A percentile compares a stretch with the other conserved stretches of the same genome.
Conservation (phyloP, 2,329 filamentous ascomycete species). For the Neofusicoccum laricinum region DNA sequence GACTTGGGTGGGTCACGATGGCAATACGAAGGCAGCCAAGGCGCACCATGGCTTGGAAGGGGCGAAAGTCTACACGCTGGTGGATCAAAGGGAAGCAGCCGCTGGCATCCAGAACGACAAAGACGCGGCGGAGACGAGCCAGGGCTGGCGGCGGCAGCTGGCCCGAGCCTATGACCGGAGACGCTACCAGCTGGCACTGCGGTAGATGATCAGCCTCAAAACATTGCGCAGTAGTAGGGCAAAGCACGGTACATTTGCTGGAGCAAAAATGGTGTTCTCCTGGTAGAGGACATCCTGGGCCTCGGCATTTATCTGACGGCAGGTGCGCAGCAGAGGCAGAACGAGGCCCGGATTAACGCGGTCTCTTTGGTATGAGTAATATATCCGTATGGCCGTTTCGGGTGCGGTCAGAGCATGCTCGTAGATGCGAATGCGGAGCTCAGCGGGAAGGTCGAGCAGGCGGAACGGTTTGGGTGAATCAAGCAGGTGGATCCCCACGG, state of each 20-base stretch:
- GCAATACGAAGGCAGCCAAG: neutral
- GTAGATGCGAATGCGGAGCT: conserved; percentile 45
- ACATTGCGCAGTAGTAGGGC: no score
- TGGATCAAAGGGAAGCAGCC: neutral
- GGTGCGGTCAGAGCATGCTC: conserved; percentile 35
- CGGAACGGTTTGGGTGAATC: conserved; percentile 28
- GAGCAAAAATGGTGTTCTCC: conserved; percentile 38
- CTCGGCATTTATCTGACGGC: conserved; percentile 40
- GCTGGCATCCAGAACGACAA: conserved; percentile 7
- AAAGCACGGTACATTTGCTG: neutral
- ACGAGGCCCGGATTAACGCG: neutral
- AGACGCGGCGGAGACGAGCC: neutral
- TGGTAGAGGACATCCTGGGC: conserved; percentile 44
- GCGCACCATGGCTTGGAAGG: neutral
- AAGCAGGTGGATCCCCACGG: neutral
- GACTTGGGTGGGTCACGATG: neutral
- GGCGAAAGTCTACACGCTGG: neutral
- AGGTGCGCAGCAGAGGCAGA: conserved; percentile 4
- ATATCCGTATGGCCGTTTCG: conserved; percentile 2
- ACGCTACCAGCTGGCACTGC: neutral
- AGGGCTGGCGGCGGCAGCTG: neutral
- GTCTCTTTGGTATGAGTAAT: conserved; percentile 5
- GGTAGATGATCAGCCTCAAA: no score
- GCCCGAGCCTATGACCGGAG: neutral
- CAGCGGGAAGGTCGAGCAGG: conserved; percentile 46